Percentiles rank a stretch among this genome's conserved stretches.
phyloP scores from a whole-genome alignment of 371 early-diverging fungal genomes.

The Coemansia sp. region DNA sequence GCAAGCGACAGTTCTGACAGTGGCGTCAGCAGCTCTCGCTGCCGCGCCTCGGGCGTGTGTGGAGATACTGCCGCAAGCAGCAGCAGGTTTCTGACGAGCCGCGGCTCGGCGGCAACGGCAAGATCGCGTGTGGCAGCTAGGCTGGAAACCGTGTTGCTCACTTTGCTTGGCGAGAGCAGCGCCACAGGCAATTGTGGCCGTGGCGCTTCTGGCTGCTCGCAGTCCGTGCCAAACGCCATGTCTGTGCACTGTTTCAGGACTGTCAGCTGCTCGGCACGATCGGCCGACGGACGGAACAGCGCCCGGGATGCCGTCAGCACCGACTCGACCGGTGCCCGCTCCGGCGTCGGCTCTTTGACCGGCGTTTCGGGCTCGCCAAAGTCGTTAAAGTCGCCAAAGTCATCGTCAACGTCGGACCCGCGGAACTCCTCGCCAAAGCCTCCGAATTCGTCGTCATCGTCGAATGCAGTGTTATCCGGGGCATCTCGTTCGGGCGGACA shows the following conservation, averaged over 20 bases:
- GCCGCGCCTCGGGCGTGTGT: slow-evolving; percentile 3
- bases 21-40: slow-evolving; percentile 16
- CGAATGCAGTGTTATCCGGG: slow-evolving; percentile 1
- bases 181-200: not conserved
- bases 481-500: not conserved
- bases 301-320: not conserved
- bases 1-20: slow-evolving; percentile 1
- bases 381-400: slow-evolving; percentile 22
- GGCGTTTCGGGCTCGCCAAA: slow-evolving; percentile 20
- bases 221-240: not conserved
- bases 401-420: slow-evolving; percentile 13
- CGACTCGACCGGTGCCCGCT: slow-evolving; percentile 2
- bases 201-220: not conserved
- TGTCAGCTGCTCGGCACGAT: not conserved
- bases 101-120: slow-evolving; percentile 13
- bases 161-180: not conserved
- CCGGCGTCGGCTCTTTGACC: not conserved
- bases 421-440: slow-evolving; percentile 14
- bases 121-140: not conserved
- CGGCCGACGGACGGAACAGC: not conserved
- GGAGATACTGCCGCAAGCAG: slow-evolving; percentile 5
- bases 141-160: not conserved
- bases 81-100: slow-evolving; percentile 32
- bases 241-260: not conserved
- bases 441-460: slow-evolving; percentile 5